A percentile compares a stretch with the other conserved stretches of the same genome.
Conservation (phyloP, 352 stramenopile species). For the Pythium insidiosum region DNA sequence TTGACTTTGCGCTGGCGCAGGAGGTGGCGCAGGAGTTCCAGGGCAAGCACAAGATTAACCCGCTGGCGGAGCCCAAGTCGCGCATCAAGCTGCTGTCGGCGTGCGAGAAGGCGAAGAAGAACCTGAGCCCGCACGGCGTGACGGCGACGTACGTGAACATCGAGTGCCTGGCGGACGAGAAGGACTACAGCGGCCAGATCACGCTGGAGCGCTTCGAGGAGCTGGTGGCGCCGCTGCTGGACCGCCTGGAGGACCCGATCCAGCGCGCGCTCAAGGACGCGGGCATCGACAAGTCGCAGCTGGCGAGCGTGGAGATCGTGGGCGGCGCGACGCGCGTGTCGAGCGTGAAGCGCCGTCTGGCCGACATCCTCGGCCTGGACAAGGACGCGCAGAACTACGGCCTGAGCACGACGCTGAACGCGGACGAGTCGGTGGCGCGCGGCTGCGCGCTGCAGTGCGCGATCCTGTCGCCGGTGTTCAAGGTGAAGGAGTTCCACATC, state of each 20-base stretch:
- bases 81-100: slow-evolving; percentile 96
- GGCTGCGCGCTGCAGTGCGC: slow-evolving; percentile 97
- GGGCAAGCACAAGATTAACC: slow-evolving; percentile 94
- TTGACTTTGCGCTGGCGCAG: slow-evolving; percentile 93
- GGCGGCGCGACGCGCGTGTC: slow-evolving; percentile 94
- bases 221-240: slow-evolving; percentile 87
- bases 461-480: slow-evolving; percentile 98
- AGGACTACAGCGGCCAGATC: slow-evolving; percentile 94
- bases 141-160: slow-evolving; percentile 95
- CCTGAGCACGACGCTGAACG: slow-evolving; percentile 98
- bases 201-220: slow-evolving; percentile 93
- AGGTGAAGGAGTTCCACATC: slow-evolving; percentile 91
- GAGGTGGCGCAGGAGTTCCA: slow-evolving; percentile 94
- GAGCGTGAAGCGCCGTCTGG: slow-evolving; percentile 92
- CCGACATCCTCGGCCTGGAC: slow-evolving; percentile 89
- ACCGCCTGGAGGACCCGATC: slow-evolving; percentile 82
- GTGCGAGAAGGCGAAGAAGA: slow-evolving; percentile 99
- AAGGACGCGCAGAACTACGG: slow-evolving; percentile 93
- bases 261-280: slow-evolving; percentile 80
- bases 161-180: slow-evolving; percentile 97
- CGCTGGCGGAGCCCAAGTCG: slow-evolving; percentile 88
- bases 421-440: slow-evolving; percentile 96
- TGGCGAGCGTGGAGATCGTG: slow-evolving; percentile 94
- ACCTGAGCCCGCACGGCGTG: slow-evolving; percentile 94
- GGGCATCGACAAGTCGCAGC: slow-evolving; percentile 85